Evolutionary conservation across 192 early-diverging fungal genomes (phyloP), one percentile per base, ranked within the genome.

Genomic region (Podila horticola): DNA sequence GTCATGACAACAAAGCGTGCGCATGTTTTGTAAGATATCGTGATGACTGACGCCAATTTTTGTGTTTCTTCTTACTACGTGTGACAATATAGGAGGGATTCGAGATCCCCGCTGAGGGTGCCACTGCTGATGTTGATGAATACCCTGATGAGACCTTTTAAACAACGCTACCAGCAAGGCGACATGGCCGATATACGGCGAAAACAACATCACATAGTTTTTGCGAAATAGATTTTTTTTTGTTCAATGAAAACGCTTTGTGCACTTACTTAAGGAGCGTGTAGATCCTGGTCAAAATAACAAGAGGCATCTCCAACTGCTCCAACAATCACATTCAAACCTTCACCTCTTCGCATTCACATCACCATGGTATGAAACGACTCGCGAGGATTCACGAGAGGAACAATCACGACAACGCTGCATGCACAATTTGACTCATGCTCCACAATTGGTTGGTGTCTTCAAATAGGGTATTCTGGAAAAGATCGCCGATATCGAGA

Each of bases 401-500:
- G 15, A 8, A 45, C 15, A 55, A 22, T 20, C 0, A 5, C 20
- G n/a, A 24, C 64, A 50, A 45, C n/a, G 19, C 28, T 34, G 24
- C 19, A 20, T 38, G 22, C n/a, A 69, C 26, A 51, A 20, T 68
- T 15, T 11, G 48, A 50, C 48, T 19, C 19, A 51, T 15, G 41
- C 6, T 19, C 17, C 38, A 30, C 22, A 5, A 48, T 28, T 60
- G 6, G 2, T 51, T 15, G 24, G 45, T 24, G 34, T 45, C 41
- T 13, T 49, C 26, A 7, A 15, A 30, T 82, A 74, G 94, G 94
- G 94, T 71, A 94, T 94, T 66, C 72, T 94, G 24, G 95, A 97
- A 84, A 95, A 94, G 86, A 97, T 97, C 75, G 86, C 88, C 30
- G 95, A 95, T 81, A 96, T 97, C 75, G 94, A 96, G 84, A 88